Evolutionary conservation across 768 basidiomycete genomes (phyloP).

Genomic region (Termitomyces sp.): DNA sequence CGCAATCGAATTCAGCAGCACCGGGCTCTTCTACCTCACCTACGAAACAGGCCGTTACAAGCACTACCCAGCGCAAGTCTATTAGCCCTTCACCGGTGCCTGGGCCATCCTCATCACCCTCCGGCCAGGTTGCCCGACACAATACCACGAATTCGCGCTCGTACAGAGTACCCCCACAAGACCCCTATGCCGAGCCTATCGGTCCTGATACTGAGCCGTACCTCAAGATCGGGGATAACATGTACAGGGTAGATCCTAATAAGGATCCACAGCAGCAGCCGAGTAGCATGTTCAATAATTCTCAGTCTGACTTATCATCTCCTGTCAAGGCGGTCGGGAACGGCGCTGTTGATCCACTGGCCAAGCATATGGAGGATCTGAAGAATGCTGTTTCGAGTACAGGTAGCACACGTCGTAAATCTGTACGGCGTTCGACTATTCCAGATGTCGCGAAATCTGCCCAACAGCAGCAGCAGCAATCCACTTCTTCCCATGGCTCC

Average conservation of each 20-base stretch:
- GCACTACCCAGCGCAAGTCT: slow-evolving; percentile 19
- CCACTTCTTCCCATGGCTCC: slow-evolving; percentile 16
- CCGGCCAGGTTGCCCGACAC: slow-evolving; percentile 12
- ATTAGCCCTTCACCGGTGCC: slow-evolving; percentile 17
- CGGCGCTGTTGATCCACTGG: slow-evolving; percentile 52
- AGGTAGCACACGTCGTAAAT: slow-evolving; percentile 44
- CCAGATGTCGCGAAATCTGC: slow-evolving; percentile 7
- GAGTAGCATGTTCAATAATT: slow-evolving; percentile 21
- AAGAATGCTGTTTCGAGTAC: slow-evolving; percentile 39
- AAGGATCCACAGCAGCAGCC: slow-evolving; percentile 55
- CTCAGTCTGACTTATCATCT: slow-evolving; percentile 15
- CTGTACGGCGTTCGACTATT: slow-evolving; percentile 22
- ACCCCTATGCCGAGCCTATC: slow-evolving; percentile 53
- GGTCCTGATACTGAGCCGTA: slow-evolving; percentile 62
- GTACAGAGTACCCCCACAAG: slow-evolving; percentile 28
- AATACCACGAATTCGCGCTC: slow-evolving; percentile 16
- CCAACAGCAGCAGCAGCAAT: slow-evolving; percentile 20
- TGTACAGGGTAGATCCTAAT: slow-evolving; percentile 61
- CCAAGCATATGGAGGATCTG: slow-evolving; percentile 60
- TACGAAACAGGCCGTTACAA: slow-evolving; percentile 6
- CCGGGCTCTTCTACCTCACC: slow-evolving; percentile 15
- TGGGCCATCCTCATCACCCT: slow-evolving; percentile 17
- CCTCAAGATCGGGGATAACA: slow-evolving; percentile 63
- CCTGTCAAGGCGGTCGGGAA: slow-evolving; percentile 23
- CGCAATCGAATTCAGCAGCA: not conserved